Base-by-base conservation (phyloP, 1,284 basidiomycete species). In the Cutaneotrichosporon arboriforme region DNA sequence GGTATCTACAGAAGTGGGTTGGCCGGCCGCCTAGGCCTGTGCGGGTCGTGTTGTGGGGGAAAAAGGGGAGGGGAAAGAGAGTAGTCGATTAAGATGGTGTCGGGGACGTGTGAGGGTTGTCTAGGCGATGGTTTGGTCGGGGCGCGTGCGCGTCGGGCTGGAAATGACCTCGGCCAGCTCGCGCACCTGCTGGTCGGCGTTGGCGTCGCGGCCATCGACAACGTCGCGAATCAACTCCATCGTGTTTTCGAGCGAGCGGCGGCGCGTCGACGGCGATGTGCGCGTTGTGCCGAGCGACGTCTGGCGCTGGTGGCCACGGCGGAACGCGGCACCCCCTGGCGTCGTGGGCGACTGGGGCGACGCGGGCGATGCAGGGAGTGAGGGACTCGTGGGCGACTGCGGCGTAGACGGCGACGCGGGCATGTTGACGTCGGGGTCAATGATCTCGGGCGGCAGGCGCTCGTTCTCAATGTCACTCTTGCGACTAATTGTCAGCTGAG, bases 401-500 rank as follows among this genome's bases (percentile, higher is more conserved):
- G 51, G 74, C 59, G 64, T 55, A 34, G 81, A 77, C 34, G 73
- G 71, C 10, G 72, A 74, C 1, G 83, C 77, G 4, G 84, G 73
- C 15, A 81, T 76, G 26, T 76, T 69, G 15, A 76, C 77, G 14
- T 75, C 73, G 34, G 76, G 72, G 68, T 97, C 92, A 70, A 93
- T 88, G 21, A 98, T 82, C 23, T 97, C 92, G 1, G 94, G 94
- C 13, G 93, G 94, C 23, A 97, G 78, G 42, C 90, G 86, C 77
- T 98, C 94, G 77, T 98, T 97, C 78, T 98, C 94, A 66, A 98
- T 97, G 79, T 99, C 96, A 38, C 90, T 92, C 77, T 93, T 94
- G 62, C 94, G 90, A 5, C 26, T 31, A 10, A 10, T n/a, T 10
- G 26, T 31, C 26, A 31, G 26, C 26, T 31, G 10, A 7, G 20